Evolutionary conservation across 768 basidiomycete genomes (phyloP).

Genomic region (Gymnopilus dilepis): DNA sequence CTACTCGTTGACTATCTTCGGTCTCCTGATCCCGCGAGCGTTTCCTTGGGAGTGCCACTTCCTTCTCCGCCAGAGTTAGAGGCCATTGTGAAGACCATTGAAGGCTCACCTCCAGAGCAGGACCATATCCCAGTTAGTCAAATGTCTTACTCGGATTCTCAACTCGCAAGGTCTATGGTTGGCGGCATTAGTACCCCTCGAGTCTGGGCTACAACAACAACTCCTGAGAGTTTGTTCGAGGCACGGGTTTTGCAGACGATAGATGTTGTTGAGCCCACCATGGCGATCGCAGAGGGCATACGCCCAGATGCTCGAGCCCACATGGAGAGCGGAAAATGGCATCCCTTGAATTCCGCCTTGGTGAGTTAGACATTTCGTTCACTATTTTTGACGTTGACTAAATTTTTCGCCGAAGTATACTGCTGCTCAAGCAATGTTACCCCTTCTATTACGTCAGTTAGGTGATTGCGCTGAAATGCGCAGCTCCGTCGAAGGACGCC

Average conservation of each 20-base stretch:
- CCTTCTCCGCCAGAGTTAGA: background rate
- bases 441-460: background rate
- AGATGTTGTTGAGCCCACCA: background rate
- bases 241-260: background rate
- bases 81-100: background rate
- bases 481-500: constrained; percentile 8
- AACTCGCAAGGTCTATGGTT: background rate
- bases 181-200: background rate
- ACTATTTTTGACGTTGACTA: background rate
- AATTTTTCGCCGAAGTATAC: background rate
- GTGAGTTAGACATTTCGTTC: background rate
- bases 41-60: background rate
- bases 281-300: background rate
- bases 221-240: background rate
- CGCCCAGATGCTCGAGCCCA: background rate
- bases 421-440: background rate
- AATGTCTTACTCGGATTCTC: background rate
- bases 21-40: background rate
- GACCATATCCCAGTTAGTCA: background rate
- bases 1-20: background rate
- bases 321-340: background rate
- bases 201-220: background rate
- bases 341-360: background rate
- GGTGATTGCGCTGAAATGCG: constrained; percentile 9
- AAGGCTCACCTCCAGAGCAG: background rate